A percentile compares a stretch with the other conserved stretches of the same genome.
phyloP scores from a whole-genome alignment of 768 basidiomycete genomes.

The Lentinula sp. region DNA sequence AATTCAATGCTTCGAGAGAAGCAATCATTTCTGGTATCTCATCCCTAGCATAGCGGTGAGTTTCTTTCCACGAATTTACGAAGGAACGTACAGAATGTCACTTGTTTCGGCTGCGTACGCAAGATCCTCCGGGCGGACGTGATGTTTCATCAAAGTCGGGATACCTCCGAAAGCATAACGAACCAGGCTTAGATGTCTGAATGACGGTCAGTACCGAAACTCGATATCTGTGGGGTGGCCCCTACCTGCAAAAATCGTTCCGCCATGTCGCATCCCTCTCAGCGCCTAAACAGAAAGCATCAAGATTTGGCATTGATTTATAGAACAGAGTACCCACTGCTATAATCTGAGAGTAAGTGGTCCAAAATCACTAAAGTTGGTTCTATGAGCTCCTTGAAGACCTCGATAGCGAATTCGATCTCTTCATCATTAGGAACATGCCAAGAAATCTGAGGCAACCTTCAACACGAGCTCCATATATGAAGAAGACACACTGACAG shows the following conservation, averaged over 20 bases:
- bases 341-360: slow-evolving; percentile 39
- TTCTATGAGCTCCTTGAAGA: slow-evolving; percentile 62
- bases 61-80: not conserved
- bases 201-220: not conserved
- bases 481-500: slow-evolving; percentile 32
- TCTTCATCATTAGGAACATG: slow-evolving; percentile 69
- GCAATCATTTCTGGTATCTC: slow-evolving; percentile 78
- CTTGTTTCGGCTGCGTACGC: slow-evolving; percentile 37
- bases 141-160: slow-evolving; percentile 56
- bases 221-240: not conserved
- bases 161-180: slow-evolving; percentile 73
- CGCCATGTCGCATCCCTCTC: slow-evolving; percentile 62
- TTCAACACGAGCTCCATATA: not conserved
- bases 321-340: slow-evolving; percentile 22
- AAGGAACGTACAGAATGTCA: slow-evolving; percentile 57
- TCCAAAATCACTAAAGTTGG: slow-evolving; percentile 57
- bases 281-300: slow-evolving; percentile 23
- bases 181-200: slow-evolving; percentile 65
- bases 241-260: slow-evolving; percentile 80
- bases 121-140: slow-evolving; percentile 43
- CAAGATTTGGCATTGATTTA: slow-evolving; percentile 4
- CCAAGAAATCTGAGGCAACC: slow-evolving; percentile 56
- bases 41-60: slow-evolving; percentile 33
- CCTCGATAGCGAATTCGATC: slow-evolving; percentile 64
- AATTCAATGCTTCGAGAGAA: slow-evolving; percentile 49